Base-by-base conservation (phyloP, 179 eudicot species). In the Monotropa hypopitys region DNA sequence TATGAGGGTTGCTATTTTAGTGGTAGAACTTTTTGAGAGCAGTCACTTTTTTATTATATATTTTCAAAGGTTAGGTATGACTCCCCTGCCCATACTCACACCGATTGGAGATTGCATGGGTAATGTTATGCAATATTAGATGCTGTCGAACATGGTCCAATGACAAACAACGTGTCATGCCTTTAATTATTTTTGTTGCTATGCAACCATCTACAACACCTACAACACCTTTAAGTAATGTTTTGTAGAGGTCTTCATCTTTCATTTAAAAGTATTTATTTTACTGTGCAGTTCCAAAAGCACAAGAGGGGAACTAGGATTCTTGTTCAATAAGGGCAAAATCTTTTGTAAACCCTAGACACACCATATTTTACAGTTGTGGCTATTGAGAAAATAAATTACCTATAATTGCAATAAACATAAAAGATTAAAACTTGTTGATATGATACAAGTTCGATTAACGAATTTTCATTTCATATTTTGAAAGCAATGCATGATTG, bases 61-160 rank as follows among this genome's bases (percentile, higher is more conserved):
- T n/a, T n/a, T n/a, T n/a, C n/a, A n/a, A n/a, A n/a, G n/a, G n/a
- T n/a, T n/a, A n/a, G n/a, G n/a, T n/a, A n/a, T n/a, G n/a, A n/a
- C n/a, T n/a, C n/a, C n/a, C n/a, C n/a, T n/a, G n/a, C n/a, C n/a
- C n/a, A n/a, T n/a, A n/a, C n/a, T n/a, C n/a, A n/a, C n/a, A n/a
- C n/a, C n/a, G n/a, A n/a, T n/a, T n/a, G n/a, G n/a, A n/a, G n/a
- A n/a, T n/a, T n/a, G n/a, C n/a, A n/a, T n/a, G n/a, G n/a, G n/a
- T n/a, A n/a, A 20, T 45, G 26, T 13, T 18, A 43, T 28, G 40
- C 54, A 75, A 32, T 61, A 61, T 43, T 45, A 7, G 68, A 40
- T 74, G 77, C 77, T 15, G 74, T 46, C 1, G 40, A 42, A 59
- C 65, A 11, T 59, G 65, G 65, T 59, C 65, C 67, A 40, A 74